Evolutionary conservation across 495 filamentous ascomycete species (phyloP).

Genomic region (Hypoxylon fuscum): DNA sequence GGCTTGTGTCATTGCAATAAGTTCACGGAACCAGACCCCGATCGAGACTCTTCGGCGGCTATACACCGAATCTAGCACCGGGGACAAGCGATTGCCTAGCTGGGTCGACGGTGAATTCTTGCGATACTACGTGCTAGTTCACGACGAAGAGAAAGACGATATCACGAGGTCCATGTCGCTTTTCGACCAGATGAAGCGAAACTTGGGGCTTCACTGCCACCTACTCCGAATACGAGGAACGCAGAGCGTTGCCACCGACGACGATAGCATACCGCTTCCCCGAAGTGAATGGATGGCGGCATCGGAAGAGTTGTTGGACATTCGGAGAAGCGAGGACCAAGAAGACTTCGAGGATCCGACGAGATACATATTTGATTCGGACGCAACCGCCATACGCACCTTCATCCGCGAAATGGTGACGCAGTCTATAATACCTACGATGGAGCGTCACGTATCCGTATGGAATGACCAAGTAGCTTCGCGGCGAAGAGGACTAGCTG

Average conservation of each 20-base stretch:
- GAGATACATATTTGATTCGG: constrained; percentile 88
- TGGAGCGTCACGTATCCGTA: constrained; percentile 87
- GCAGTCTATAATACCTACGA: constrained; percentile 90
- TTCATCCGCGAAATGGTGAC: constrained; percentile 93
- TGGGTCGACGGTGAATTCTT: constrained; percentile 92
- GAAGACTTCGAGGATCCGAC: constrained; percentile 76
- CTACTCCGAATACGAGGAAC: constrained; percentile 83
- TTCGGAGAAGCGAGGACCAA: constrained; percentile 63
- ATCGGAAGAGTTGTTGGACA: constrained; percentile 79
- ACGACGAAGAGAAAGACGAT: constrained; percentile 94
- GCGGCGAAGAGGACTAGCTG: constrained; percentile 81
- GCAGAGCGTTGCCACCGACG: constrained; percentile 88
- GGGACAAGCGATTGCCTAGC: constrained; percentile 70
- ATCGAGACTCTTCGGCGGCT: constrained; percentile 85
- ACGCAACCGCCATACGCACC: constrained; percentile 82
- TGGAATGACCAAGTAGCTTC: constrained; percentile 99
- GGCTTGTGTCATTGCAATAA: constrained; percentile 94
- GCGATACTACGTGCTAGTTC: constrained; percentile 95
- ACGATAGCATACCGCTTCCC: constrained; percentile 85
- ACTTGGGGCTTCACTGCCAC: constrained; percentile 95
- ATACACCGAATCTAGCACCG: constrained; percentile 78
- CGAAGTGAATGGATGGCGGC: constrained; percentile 89
- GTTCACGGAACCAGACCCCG: constrained; percentile 80
- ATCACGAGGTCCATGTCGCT: constrained; percentile 85
- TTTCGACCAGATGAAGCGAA: constrained; percentile 97